Evolutionary conservation across 2,329 filamentous ascomycete genomes (phyloP).

Genomic region (Capronia americana): DNA sequence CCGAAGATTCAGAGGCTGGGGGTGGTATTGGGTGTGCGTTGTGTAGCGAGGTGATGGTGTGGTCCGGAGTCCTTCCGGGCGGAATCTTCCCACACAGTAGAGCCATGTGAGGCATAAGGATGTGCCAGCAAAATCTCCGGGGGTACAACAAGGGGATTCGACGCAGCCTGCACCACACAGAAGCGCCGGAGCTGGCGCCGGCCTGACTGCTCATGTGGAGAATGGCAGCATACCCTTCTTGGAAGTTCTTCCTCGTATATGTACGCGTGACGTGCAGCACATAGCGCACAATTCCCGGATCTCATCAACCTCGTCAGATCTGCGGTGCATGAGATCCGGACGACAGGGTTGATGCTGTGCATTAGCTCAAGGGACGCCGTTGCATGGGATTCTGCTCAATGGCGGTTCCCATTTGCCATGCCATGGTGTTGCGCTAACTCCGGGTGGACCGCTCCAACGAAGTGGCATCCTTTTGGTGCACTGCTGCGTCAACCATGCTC

Average conservation of each 20-base stretch:
- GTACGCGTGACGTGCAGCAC: constrained; percentile 19
- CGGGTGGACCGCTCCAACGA: background rate
- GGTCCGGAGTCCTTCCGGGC: constrained; percentile 19
- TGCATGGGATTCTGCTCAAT: constrained; percentile 7
- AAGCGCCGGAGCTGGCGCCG: constrained; percentile 11
- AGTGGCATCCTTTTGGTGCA: background rate
- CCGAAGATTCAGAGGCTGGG: constrained; percentile 1
- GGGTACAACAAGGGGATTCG: constrained; percentile 1
- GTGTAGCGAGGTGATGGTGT: constrained; percentile 5
- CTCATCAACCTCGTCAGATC: constrained; percentile 3
- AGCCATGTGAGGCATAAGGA: background rate
- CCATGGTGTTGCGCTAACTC: background rate
- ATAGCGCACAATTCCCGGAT: background rate
- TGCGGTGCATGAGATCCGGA: constrained; percentile 14
- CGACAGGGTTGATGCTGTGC: constrained; percentile 13
- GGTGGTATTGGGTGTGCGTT: background rate
- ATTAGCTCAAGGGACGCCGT: constrained; percentile 8
- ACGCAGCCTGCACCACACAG: constrained; percentile 6
- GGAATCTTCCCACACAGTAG: constrained; percentile 13
- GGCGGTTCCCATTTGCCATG: background rate
- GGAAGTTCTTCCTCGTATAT: constrained; percentile 12
- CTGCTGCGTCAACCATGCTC: constrained; percentile 17
- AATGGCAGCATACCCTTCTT: background rate
- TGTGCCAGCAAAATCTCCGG: constrained; percentile 17
- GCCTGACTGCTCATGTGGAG: background rate